Evolutionary conservation across 2,329 filamentous ascomycete genomes (phyloP), one percentile per base, ranked within the genome.

Genomic region (Diplodia mutila): DNA sequence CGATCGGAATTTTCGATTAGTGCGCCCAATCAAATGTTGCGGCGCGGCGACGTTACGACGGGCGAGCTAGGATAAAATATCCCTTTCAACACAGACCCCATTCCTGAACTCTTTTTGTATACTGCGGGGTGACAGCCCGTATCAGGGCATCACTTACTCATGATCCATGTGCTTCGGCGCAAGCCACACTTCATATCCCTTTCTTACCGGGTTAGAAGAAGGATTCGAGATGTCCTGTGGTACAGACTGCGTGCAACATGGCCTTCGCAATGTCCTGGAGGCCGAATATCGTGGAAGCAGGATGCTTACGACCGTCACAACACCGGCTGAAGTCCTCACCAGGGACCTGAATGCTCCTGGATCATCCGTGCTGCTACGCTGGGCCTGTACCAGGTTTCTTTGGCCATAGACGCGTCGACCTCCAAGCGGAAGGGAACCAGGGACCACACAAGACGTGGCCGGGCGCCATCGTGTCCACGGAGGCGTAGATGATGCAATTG

Each of bases 401-500:
- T 32, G 29, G n/a, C n/a, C n/a, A n/a, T n/a, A n/a, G n/a, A n/a
- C n/a, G n/a, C n/a, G n/a, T n/a, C n/a, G n/a, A n/a, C n/a, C n/a
- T n/a, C n/a, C n/a, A n/a, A n/a, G n/a, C n/a, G n/a, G n/a, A n/a
- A n/a, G n/a, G n/a, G n/a, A n/a, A n/a, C n/a, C n/a, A n/a, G n/a
- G n/a, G n/a, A n/a, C n/a, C n/a, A n/a, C n/a, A n/a, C n/a, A n/a
- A n/a, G n/a, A n/a, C n/a, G n/a, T n/a, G n/a, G n/a, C n/a, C n/a
- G n/a, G n/a, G n/a, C n/a, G n/a, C n/a, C n/a, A n/a, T n/a, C n/a
- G n/a, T n/a, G n/a, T n/a, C n/a, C n/a, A n/a, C n/a, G n/a, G n/a
- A n/a, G n/a, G n/a, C n/a, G n/a, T n/a, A 82, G 7, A 77, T 86
- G 52, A 70, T 71, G 6, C 70, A 77, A 32, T 78, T 75, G 63